A percentile compares a stretch with the other conserved stretches of the same genome.
Conservation (phyloP, 129 eudicot genomes). For the Flaveria brownii region DNA sequence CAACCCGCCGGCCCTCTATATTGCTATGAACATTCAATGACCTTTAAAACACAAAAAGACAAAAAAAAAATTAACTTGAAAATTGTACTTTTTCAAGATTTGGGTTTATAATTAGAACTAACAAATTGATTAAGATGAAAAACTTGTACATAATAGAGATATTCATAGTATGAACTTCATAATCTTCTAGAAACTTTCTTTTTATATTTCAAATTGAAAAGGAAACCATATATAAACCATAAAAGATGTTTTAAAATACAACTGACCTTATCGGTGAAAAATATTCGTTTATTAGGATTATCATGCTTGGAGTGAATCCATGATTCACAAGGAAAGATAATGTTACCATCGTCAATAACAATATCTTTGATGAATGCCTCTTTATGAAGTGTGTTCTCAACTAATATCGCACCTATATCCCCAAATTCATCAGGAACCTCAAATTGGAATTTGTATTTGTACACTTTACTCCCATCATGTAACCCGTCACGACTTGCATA, state of each 20-base stretch:
- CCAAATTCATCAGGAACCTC: constrained; percentile 52
- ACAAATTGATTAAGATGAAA: no score
- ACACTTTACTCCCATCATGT: constrained; percentile 7
- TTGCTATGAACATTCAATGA: no score
- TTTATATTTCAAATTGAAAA: neutral
- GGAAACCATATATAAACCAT: neutral
- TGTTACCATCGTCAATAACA: constrained; percentile 34
- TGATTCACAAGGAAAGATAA: constrained; percentile 50
- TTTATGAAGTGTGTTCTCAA: constrained; percentile 51
- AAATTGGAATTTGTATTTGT: constrained; percentile 33
- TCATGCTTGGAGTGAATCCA: constrained; percentile 61
- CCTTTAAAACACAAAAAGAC: no score
- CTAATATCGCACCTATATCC: constrained; percentile 53
- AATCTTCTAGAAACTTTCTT: no score
- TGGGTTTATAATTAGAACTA: no score
- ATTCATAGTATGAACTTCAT: no score
- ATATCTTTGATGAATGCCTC: constrained; percentile 49
- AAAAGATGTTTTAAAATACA: neutral
- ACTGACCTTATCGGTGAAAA: constrained; percentile 57
- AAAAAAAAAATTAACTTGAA: no score
- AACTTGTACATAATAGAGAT: no score
- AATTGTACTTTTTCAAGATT: no score
- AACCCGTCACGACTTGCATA: constrained; percentile 34
- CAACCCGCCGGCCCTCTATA: no score
- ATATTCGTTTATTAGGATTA: constrained; percentile 44